These are phyloP conservation scores for Rhizopus arrhizus DNA, from an alignment of 371 early-diverging fungal genomes.

Conservation along the genomic window DNA sequence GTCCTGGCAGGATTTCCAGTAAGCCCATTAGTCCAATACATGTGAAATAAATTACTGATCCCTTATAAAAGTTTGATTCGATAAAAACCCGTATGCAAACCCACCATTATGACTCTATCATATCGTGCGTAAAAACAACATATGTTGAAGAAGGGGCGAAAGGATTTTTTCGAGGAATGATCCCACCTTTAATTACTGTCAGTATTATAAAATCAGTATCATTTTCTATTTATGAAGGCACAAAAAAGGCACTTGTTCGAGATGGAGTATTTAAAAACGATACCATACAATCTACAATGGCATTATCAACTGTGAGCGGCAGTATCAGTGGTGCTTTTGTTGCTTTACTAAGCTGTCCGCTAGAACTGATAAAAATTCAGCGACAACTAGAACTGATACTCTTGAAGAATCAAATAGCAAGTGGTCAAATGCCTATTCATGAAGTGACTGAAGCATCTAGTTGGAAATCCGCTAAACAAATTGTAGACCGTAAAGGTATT, in stretches of 20 bases:
- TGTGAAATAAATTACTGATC: too few relatives aligned
- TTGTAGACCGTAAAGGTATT: slow-evolving; percentile 47
- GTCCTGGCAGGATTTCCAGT: slow-evolving; percentile 67
- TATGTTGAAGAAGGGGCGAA: slow-evolving; percentile 71
- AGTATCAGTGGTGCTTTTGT: slow-evolving; percentile 68
- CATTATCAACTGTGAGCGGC: slow-evolving; percentile 62
- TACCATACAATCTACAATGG: slow-evolving; percentile 43
- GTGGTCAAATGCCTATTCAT: slow-evolving; percentile 15
- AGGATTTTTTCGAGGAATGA: slow-evolving; percentile 77
- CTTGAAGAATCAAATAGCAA: slow-evolving; percentile 34
- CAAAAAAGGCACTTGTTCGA: slow-evolving; percentile 40
- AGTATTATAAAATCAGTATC: slow-evolving; percentile 74
- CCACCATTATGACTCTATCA: slow-evolving; percentile 66
- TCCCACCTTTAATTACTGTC: slow-evolving; percentile 75
- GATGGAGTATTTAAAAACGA: slow-evolving; percentile 35
- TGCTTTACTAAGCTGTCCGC: slow-evolving; percentile 70
- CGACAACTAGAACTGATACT: slow-evolving; percentile 71
- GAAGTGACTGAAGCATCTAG: slow-evolving; percentile 32
- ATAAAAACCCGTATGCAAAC: slow-evolving; percentile 85
- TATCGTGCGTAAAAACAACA: slow-evolving; percentile 67
- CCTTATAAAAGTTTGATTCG: slow-evolving; percentile 62
- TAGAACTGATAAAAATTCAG: slow-evolving; percentile 82
- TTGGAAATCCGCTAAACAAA: slow-evolving; percentile 51
- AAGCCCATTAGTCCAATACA: slow-evolving; percentile 11
- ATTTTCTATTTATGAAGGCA: slow-evolving; percentile 73